Conservation (phyloP, 257 asterid genomes). For the Fraxinus anomala region DNA sequence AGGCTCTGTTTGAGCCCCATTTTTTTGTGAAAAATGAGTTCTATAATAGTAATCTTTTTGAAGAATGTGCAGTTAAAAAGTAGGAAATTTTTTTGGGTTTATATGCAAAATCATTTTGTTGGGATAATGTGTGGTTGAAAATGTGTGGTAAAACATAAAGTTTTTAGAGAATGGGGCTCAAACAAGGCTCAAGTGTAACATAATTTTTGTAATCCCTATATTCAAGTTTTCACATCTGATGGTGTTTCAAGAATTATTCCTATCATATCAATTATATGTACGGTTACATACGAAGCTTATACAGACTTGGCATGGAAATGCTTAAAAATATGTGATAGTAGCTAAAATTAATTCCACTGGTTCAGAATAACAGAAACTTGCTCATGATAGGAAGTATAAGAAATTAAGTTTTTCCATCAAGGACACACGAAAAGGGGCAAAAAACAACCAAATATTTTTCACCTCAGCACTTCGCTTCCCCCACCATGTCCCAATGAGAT, state of each 20-base stretch:
- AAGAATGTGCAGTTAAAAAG: no score
- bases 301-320: neutral
- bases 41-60: no score
- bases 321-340: neutral
- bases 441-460: slow-evolving; percentile 28
- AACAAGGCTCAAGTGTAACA: neutral
- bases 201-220: neutral
- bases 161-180: no score
- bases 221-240: neutral
- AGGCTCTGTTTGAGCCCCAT: no score
- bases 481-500: slow-evolving; percentile 77
- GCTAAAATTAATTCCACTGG: neutral
- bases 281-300: neutral
- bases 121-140: no score
- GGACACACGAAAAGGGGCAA: neutral
- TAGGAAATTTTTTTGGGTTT: no score
- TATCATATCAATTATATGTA: neutral
- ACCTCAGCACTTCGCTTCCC: slow-evolving; percentile 75
- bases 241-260: neutral
- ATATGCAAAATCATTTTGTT: no score
- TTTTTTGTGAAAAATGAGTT: no score
- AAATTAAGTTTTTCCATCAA: neutral
- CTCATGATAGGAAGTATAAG: slow-evolving; percentile 10
- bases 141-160: no score
- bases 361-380: slow-evolving; percentile 18